Percentiles rank a stretch among this genome's conserved stretches.
phyloP scores from a whole-genome alignment of 345 rosid species.

The Bruguiera sexangula region DNA sequence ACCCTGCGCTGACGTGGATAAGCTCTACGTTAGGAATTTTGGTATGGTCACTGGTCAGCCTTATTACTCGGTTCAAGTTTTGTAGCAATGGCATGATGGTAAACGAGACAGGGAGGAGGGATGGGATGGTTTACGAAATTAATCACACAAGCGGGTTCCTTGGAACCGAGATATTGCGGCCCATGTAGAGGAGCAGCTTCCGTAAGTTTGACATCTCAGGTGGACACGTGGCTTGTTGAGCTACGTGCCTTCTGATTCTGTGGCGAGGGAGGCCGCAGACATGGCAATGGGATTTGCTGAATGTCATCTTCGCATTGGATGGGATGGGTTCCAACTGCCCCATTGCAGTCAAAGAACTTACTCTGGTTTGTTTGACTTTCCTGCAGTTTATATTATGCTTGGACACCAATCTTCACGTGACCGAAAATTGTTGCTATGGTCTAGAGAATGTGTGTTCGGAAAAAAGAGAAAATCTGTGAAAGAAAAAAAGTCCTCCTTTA shows the following conservation, averaged over 20 bases:
- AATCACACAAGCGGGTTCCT: conserved; percentile 5
- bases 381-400: too few species aligned
- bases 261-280: background rate
- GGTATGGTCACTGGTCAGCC: conserved; percentile 25
- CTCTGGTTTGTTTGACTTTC: too few species aligned
- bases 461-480: too few species aligned
- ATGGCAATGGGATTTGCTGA: background rate
- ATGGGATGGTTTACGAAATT: background rate
- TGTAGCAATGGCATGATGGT: conserved; percentile 18
- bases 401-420: too few species aligned
- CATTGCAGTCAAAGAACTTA: too few species aligned
- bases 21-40: background rate
- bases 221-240: background rate
- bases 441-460: too few species aligned
- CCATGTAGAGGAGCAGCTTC: background rate
- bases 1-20: conserved; percentile 17
- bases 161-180: background rate
- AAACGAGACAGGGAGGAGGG: background rate
- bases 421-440: background rate
- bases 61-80: conserved; percentile 21
- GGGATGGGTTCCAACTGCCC: too few species aligned
- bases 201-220: background rate
- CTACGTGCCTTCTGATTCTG: background rate
- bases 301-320: background rate
- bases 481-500: too few species aligned